Evolutionary conservation across 208 protist genomes (phyloP), one percentile per base, ranked within the genome.

Genomic region (Leishmania mexicana): DNA sequence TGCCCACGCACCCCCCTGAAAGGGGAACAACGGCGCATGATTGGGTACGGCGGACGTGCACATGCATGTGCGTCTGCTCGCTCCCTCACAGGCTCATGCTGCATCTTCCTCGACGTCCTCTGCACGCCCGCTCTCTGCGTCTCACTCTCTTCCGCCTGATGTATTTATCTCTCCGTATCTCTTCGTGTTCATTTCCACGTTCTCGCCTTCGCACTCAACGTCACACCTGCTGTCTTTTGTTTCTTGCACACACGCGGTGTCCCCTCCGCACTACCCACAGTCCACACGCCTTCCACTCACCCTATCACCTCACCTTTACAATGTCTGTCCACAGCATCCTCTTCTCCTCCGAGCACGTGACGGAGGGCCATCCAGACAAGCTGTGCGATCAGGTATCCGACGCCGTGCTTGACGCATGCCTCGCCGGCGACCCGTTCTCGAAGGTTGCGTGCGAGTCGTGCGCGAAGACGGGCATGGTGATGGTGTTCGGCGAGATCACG

Each of bases 371-470:
- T 89, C 99, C 99, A 79, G 99, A 99, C 89, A 99, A 99, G 91
- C 92, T 99, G n/a, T 99, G 98, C 88, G 99, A 99, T 92, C 99
- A 99, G 94, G 94, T 99, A 28, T 99, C 99, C 24, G 99, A 99
- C 91, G 95, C 99, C 62, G 92, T 99, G 64, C 92, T 99, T 58
- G 99, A 99, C 88, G 99, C 99, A 53, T 99, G 99, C 95, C 94
- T 99, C 62, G 87, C 87, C 38, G 83, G 92, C 65, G 99, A 99
- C 92, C 99, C 98, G 65, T 86, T 97, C 62, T 98, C 99, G 49
- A 99, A 99, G 90, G 99, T 99, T 77, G 99, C 99, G 54, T 99
- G 99, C 93, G 99, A 99, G 92, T 99, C 99, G 45, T 95, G 92
- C 84, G 87, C 96, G 67, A 99, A 99, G 94, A 99, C 98, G 60